A percentile compares a stretch with the other conserved stretches of the same genome.
Evolutionary conservation across 331 rosid genomes (phyloP).

Genomic region (Spiraea crenata): DNA sequence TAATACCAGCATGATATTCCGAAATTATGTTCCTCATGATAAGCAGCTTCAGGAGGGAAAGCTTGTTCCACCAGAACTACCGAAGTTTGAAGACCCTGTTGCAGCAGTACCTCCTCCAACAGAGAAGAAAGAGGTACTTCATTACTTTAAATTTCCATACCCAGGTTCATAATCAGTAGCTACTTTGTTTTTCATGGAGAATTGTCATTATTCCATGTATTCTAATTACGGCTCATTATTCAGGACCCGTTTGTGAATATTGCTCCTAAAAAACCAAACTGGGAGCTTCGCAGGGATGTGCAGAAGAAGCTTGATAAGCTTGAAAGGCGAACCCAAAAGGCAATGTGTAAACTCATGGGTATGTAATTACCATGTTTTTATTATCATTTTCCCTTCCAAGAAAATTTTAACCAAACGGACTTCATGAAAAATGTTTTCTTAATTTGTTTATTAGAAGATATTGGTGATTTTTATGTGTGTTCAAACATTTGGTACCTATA

Average conservation of each 20-base stretch:
- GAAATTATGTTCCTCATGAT: constrained; percentile 93
- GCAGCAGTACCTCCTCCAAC: constrained; percentile 53
- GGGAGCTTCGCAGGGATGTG: constrained; percentile 93
- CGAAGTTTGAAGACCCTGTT: constrained; percentile 87
- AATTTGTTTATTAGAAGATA: neutral
- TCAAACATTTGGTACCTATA: too few relatives aligned
- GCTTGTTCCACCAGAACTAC: constrained; percentile 74
- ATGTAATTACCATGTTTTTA: constrained; percentile 14
- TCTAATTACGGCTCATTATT: constrained; percentile 8
- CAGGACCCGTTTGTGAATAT: constrained; percentile 92
- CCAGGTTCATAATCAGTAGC: neutral
- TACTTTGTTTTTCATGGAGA: neutral
- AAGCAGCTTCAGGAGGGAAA: constrained; percentile 82
- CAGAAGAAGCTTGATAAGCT: constrained; percentile 96
- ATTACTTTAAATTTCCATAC: neutral
- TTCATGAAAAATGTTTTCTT: constrained; percentile 2
- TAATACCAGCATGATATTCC: constrained; percentile 67
- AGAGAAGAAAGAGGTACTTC: constrained; percentile 47
- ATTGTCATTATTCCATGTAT: constrained; percentile 4
- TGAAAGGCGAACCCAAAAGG: constrained; percentile 86
- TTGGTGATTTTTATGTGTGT: too few relatives aligned
- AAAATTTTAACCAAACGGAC: neutral
- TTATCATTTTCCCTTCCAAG: neutral
- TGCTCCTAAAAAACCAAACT: constrained; percentile 96
- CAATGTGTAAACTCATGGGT: constrained; percentile 81